Conservation (phyloP, 495 filamentous ascomycete genomes). For the Friedmanniomyces simplex region DNA sequence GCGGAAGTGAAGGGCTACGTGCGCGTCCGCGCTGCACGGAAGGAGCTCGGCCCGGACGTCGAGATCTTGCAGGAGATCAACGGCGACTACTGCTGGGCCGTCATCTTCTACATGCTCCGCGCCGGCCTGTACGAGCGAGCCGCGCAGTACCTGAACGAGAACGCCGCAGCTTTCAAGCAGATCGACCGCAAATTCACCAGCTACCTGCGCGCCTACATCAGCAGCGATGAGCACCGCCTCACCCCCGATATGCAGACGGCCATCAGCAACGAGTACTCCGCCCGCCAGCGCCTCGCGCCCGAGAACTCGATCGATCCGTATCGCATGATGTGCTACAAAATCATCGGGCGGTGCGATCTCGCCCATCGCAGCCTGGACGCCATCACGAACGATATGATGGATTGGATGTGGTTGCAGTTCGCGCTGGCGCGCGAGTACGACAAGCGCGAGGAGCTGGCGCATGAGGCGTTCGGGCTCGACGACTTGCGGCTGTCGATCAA, state of each 20-base stretch:
- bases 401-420: conserved; percentile 97
- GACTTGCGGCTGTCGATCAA: conserved; percentile 74
- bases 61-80: conserved; percentile 59
- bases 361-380: conserved; percentile 66
- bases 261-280: conserved; percentile 81
- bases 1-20: conserved; percentile 91
- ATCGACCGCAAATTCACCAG: conserved; percentile 81
- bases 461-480: conserved; percentile 77
- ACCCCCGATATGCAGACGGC: conserved; percentile 67
- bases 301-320: conserved; percentile 88
- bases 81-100: conserved; percentile 83
- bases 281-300: conserved; percentile 68
- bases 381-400: conserved; percentile 70
- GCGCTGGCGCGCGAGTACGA: conserved; percentile 81
- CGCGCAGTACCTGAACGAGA: conserved; percentile 69
- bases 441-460: conserved; percentile 68
- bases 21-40: conserved; percentile 59
- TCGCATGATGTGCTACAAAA: conserved; percentile 93
- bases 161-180: conserved; percentile 67
- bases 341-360: conserved; percentile 90
- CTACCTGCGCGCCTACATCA: conserved; percentile 78
- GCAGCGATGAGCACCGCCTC: conserved; percentile 57
- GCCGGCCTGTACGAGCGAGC: conserved; percentile 76
- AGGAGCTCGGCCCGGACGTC: conserved; percentile 69
- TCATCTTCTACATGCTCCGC: conserved; percentile 86